Percentiles rank a stretch among this genome's conserved stretches.
These are phyloP conservation scores for Pseudonectria foliicola DNA, from an alignment of 2,329 filamentous ascomycete species.

Conservation along the genomic window DNA sequence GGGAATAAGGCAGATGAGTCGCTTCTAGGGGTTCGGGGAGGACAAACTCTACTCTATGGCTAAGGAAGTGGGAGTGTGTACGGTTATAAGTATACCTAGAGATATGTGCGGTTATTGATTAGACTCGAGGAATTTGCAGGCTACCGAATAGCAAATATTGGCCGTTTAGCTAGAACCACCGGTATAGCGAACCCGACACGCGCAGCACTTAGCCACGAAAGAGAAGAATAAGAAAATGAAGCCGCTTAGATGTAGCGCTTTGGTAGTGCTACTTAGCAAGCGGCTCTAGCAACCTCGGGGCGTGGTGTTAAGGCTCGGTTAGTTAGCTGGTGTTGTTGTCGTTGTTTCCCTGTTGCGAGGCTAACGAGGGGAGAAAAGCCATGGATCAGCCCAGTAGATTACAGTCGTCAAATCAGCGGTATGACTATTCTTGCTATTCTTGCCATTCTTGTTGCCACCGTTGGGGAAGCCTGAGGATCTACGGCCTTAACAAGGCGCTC, in stretches of 20 bases:
- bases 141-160: conserved; percentile 35
- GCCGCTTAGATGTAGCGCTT: conserved; percentile 2
- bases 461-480: too few species aligned
- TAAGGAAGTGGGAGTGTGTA: too few species aligned
- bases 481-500: too few species aligned
- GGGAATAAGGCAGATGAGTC: conserved; percentile 1
- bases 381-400: too few species aligned
- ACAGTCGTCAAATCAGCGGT: too few species aligned
- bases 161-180: conserved; percentile 23
- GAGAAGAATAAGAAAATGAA: conserved; percentile 8
- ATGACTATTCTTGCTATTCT: too few species aligned
- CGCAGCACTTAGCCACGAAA: conserved; percentile 8
- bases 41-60: conserved; percentile 31
- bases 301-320: conserved; percentile 25
- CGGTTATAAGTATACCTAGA: too few species aligned
- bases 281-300: conserved; percentile 14
- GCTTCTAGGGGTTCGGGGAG: conserved; percentile 9
- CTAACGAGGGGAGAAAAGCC: conserved; percentile 32
- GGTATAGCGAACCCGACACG: conserved; percentile 14
- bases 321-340: conserved; percentile 31
- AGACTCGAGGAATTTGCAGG: conserved; percentile 23
- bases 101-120: conserved; percentile 16
- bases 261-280: conserved; percentile 9
- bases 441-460: too few species aligned
- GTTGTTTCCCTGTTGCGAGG: conserved; percentile 38